Evolutionary conservation across 2,329 filamentous ascomycete species (phyloP), one percentile per base, ranked within the genome.

Genomic region (Sporothrix dimorphospora): DNA sequence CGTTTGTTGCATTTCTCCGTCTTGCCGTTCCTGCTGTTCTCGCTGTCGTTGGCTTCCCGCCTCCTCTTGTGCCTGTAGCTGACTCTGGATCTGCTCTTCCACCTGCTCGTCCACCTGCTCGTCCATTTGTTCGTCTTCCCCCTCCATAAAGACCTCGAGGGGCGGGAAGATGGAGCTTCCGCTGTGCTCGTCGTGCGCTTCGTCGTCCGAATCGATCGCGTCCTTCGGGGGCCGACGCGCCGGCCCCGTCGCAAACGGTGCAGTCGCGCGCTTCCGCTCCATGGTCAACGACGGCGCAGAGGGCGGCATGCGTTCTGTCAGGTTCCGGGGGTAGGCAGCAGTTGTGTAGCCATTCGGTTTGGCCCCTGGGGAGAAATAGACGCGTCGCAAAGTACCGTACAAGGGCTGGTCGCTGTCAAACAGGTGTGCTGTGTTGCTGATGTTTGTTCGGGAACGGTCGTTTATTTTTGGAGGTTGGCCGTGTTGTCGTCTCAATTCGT

Each of bases 251-350:
- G 38, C 59, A 45, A 65, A 65, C 59, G 38, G 59, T 14, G 59
- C 59, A 38, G 21, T 65, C 38, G 59, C 59, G 12, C 59, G 59
- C 59, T 27, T 45, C n/a, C 59, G 38, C 59, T 65, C 59, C 59
- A 45, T 65, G 7, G 6, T 65, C 38, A 40, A 16, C 21, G 21
- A 19, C 21, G 38, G 40, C 12, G 34, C 38, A 1, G 30, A 38
- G 30, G 8, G 34, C 19, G 55, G 30, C 49, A 59, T 40, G 55
- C 30, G 19, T 38, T n/a, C 12, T 59, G 47, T 49, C 0, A 6
- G 16, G 16, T 49, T 21, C 16, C n/a, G 47, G 4, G 19, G 6
- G 47, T 6, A 16, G 47, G n/a, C 59, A 45, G 38, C 21, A 19
- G 2, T 45, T 21, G 59, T 27, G 59, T 11, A 12, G 38, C 38